Evolutionary conservation across 441 rosid genomes (phyloP).

Genomic region (Rhodomyrtus psidioides): DNA sequence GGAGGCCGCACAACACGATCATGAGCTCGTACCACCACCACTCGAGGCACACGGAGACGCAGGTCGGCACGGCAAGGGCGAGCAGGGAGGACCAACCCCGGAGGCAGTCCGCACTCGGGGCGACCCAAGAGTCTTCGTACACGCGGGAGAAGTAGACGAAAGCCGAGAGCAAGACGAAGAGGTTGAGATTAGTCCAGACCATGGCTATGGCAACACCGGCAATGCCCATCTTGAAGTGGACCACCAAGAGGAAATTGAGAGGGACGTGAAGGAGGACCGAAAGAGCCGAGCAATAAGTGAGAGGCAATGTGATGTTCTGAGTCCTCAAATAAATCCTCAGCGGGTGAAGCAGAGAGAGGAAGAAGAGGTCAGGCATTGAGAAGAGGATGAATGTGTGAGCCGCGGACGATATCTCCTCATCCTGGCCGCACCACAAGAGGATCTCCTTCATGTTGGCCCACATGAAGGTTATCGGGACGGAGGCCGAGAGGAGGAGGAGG

Average conservation of each 20-base stretch:
- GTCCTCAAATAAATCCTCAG: conserved; percentile 78
- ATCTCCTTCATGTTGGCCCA: conserved; percentile 73
- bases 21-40: conserved; percentile 99
- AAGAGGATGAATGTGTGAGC: conserved; percentile 74
- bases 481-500: conserved; percentile 76
- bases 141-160: conserved; percentile 69
- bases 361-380: conserved; percentile 81
- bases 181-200: conserved; percentile 89
- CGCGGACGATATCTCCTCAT: conserved; percentile 58
- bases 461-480: conserved; percentile 72
- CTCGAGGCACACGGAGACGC: conserved; percentile 89
- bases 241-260: conserved; percentile 61
- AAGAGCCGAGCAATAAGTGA: conserved; percentile 80
- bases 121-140: conserved; percentile 72
- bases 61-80: conserved; percentile 76
- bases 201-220: conserved; percentile 83
- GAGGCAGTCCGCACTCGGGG: conserved; percentile 62
- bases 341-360: conserved; percentile 90
- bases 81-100: conserved; percentile 85
- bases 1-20: conserved; percentile 84
- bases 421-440: conserved; percentile 82
- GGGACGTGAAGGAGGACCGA: conserved; percentile 81
- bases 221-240: conserved; percentile 68
- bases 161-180: conserved; percentile 52
- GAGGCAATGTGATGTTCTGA: conserved; percentile 79